These are phyloP conservation scores for Cladosporium cucumerinum DNA, from an alignment of 2,329 filamentous ascomycete genomes.

Conservation along the genomic window DNA sequence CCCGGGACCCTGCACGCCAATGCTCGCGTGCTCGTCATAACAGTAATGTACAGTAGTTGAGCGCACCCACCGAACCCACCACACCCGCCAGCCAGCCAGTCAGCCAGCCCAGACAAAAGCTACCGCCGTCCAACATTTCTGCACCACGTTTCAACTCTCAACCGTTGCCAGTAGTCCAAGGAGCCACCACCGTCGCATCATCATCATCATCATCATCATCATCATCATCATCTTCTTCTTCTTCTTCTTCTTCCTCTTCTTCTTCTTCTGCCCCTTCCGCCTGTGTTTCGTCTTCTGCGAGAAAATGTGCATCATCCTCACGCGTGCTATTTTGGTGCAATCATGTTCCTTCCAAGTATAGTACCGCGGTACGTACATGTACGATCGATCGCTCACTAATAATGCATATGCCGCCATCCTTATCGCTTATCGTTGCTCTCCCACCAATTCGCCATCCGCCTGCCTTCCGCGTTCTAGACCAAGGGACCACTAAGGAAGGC, in stretches of 20 bases:
- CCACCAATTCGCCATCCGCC: not conserved
- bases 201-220: too few relatives aligned
- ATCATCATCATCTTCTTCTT: too few relatives aligned
- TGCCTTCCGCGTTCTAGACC: not conserved
- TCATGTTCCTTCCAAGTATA: not conserved
- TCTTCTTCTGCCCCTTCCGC: not conserved
- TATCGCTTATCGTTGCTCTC: not conserved
- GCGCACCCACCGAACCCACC: not conserved
- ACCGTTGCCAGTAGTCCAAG: not conserved
- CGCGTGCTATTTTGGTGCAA: not conserved
- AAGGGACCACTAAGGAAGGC: not conserved
- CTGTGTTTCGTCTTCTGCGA: not conserved
- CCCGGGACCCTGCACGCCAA: not conserved
- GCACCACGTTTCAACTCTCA: constrained; percentile 2
- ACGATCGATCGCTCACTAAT: not conserved
- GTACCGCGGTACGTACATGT: not conserved
- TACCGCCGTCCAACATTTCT: not conserved
- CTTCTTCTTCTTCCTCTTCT: too few relatives aligned
- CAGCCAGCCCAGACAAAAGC: not conserved
- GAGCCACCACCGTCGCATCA: not conserved
- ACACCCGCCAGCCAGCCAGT: too few relatives aligned
- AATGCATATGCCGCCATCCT: too few relatives aligned
- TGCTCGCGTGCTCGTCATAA: constrained; percentile 4
- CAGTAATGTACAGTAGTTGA: too few relatives aligned
- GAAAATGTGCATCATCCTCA: not conserved